phyloP scores from a whole-genome alignment of 1,284 basidiomycete genomes.

The Apiotrichum laibachii region DNA sequence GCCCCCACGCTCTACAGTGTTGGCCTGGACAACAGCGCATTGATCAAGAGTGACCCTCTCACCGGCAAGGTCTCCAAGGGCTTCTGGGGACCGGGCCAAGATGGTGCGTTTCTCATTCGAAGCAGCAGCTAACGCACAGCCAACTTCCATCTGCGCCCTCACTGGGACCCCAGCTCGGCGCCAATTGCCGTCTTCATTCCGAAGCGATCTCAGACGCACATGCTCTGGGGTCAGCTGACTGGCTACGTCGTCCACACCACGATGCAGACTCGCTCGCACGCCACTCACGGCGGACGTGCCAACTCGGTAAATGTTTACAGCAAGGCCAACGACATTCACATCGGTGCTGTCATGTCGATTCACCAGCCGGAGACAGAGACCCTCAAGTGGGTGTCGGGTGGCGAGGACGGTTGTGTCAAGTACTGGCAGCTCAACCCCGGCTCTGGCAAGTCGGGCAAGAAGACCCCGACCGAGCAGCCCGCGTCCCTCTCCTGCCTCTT shows the following conservation, averaged over 20 bases:
- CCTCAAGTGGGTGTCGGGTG: slow-evolving; percentile 42
- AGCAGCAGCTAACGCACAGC: slow-evolving; percentile 23
- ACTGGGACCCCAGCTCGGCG: slow-evolving; percentile 32
- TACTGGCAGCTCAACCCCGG: slow-evolving; percentile 41
- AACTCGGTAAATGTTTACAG: slow-evolving; percentile 37
- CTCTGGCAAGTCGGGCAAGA: slow-evolving; percentile 26
- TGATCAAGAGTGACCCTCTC: slow-evolving; percentile 46
- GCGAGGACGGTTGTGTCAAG: slow-evolving; percentile 47
- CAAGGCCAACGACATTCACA: slow-evolving; percentile 29
- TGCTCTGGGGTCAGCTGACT: slow-evolving; percentile 43
- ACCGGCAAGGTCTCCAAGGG: slow-evolving; percentile 48
- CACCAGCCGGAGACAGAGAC: slow-evolving; percentile 28
- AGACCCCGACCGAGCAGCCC: slow-evolving; percentile 22
- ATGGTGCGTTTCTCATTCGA: slow-evolving; percentile 29
- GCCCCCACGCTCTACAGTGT: slow-evolving; percentile 42
- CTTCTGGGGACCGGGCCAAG: slow-evolving; percentile 45
- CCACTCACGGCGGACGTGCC: slow-evolving; percentile 38
- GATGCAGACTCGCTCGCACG: slow-evolving; percentile 35
- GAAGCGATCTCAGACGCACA: slow-evolving; percentile 32
- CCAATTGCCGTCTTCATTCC: slow-evolving; percentile 35
- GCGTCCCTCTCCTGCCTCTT: slow-evolving; percentile 40
- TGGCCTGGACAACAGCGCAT: slow-evolving; percentile 36
- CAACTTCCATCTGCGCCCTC: slow-evolving; percentile 44
- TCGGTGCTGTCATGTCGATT: slow-evolving; percentile 35
- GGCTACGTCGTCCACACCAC: slow-evolving; percentile 46